These are phyloP conservation scores for Phytophthora foliorum DNA, from an alignment of 352 stramenopile species.

Conservation along the genomic window DNA sequence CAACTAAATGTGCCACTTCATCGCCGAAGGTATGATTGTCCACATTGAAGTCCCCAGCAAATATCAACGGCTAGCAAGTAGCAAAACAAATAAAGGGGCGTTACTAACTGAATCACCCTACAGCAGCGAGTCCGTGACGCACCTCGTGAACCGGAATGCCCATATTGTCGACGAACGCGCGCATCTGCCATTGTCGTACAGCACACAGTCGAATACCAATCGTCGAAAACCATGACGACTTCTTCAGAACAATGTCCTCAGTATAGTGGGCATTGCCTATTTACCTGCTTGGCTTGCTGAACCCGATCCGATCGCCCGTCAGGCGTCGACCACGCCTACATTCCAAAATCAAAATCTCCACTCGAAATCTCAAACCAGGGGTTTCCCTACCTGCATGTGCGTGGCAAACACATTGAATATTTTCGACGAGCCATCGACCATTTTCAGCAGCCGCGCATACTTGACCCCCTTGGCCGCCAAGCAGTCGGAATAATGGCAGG, in stretches of 20 bases:
- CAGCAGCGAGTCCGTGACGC: background rate
- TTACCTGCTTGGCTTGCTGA: conserved; percentile 75
- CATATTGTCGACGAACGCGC: conserved; percentile 68
- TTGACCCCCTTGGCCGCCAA: conserved; percentile 88
- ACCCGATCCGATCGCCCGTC: conserved; percentile 68
- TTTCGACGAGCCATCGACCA: conserved; percentile 53
- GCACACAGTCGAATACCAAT: background rate
- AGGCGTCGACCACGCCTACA: conserved; percentile 80
- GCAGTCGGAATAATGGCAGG: conserved; percentile 88
- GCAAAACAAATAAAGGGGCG: background rate
- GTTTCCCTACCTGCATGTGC: conserved; percentile 74
- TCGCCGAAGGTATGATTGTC: conserved; percentile 81
- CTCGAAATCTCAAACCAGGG: background rate
- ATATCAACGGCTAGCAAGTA: conserved; percentile 67
- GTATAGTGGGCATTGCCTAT: background rate
- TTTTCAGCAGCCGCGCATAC: conserved; percentile 83
- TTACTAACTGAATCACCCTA: background rate
- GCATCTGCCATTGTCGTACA: conserved; percentile 49
- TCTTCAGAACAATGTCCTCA: background rate
- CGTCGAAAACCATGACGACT: background rate
- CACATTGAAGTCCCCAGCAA: conserved; percentile 88
- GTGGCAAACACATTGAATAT: conserved; percentile 89
- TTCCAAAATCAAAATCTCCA: conserved; percentile 1
- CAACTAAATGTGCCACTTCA: conserved; percentile 74
- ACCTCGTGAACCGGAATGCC: conserved; percentile 78